Evolutionary conservation across 2,329 filamentous ascomycete species (phyloP), one percentile per base, ranked within the genome.

Genomic region (Nakataea oryzae): DNA sequence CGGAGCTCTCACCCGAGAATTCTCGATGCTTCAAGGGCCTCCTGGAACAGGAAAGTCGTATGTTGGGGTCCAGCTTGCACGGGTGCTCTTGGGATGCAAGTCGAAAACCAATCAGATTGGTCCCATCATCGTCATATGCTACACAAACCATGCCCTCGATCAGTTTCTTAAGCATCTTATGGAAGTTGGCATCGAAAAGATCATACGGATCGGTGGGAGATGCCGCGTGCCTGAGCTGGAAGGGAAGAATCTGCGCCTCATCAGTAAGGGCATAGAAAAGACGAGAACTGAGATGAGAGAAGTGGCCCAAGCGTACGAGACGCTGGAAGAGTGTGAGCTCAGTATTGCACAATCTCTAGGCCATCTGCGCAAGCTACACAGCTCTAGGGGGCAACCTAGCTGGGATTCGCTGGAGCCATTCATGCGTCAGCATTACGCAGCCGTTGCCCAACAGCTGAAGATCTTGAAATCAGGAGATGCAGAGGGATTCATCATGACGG

Each of bases 21-120:
- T 88, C 11, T 80, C 84, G 1, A 74, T 89, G 5, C 86, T 89
- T 13, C 86, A 90, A 73, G 88, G 88, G 0, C 87, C 87, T 0
- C 87, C 87, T 0, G 87, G 88, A 0, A 90, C 87, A 0, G 87
- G 88, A 0, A 90, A 90, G 68, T 82, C 78, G 4, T 89, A 81
- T 65, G 77, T 81, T 0, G 86, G 86, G 3, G 77, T 84, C 2
- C 76, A 80, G 56, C 69, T 89, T n/a, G 79, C 88, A 63, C 80
- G 81, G 63, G 76, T 79, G 0, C 68, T 87, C 7, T 67, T 87
- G 3, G 68, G 69, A 14, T 78, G 79, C 65, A 77, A 76, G 59
- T 34, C 54, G 0, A 64, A 66, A 9, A 74, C 76, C 0, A 61
- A 70, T 0, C 66, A 13, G 34, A 41, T 85, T 0, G 81, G 81